Conservation (phyloP, 2,329 filamentous ascomycete species). For the Sporothrix pallida region DNA sequence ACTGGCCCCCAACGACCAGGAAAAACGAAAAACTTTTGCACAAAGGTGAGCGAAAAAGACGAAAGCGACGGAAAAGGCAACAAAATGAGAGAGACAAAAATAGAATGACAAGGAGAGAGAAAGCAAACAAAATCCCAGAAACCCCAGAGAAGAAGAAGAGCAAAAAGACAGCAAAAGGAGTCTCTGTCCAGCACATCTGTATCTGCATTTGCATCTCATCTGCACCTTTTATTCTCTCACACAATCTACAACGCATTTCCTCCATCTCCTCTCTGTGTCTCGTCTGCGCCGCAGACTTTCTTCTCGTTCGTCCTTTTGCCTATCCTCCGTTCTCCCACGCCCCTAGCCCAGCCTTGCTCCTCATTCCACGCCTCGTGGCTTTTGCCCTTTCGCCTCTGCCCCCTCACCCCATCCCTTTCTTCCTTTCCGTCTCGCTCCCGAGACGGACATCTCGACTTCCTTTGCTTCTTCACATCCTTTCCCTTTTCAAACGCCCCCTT, state of each 20-base stretch:
- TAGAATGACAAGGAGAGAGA: background rate
- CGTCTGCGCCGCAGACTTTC: background rate
- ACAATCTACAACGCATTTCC: background rate
- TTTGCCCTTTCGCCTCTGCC: background rate
- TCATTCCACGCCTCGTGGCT: too few relatives aligned
- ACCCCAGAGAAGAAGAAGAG: background rate
- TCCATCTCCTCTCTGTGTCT: background rate
- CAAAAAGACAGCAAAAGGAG: background rate
- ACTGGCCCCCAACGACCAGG: conserved; percentile 12
- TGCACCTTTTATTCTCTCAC: background rate
- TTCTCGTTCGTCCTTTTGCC: background rate
- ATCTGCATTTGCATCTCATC: background rate
- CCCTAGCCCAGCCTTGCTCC: conserved; percentile 10
- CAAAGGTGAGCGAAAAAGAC: background rate
- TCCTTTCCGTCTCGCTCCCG: conserved; percentile 4
- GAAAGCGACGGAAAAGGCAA: background rate
- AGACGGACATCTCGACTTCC: conserved; percentile 10
- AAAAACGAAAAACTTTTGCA: background rate
- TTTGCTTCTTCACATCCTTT: background rate
- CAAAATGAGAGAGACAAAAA: too few relatives aligned
- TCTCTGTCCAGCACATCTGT: background rate
- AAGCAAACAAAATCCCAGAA: background rate
- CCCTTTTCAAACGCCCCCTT: background rate
- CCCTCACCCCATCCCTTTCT: conserved; percentile 14
- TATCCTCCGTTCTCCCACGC: background rate